Evolutionary conservation across 208 protist species (phyloP), one percentile per base, ranked within the genome.

Genomic region (Trypanosoma avium): DNA sequence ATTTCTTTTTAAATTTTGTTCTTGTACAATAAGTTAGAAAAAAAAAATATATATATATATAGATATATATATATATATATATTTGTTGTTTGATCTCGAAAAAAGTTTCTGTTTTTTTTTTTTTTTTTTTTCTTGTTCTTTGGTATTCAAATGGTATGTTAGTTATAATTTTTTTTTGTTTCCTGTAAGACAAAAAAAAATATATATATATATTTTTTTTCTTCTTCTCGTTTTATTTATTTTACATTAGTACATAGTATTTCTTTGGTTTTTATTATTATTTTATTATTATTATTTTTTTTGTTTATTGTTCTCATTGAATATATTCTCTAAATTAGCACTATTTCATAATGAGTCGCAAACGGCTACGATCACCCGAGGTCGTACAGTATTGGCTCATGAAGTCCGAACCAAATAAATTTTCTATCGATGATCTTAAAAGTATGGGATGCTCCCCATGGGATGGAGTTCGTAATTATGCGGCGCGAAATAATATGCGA

Each of bases 401-500:
- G 86, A 95, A 95, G 56, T 92, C 84, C 17, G 89, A 95, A 66
- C 86, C 86, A 1, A 36, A 89, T 49, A 88, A 84, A 55, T 95
- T 92, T 45, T 91, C 83, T 6, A 92, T 92, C 49, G 86, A 89
- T 54, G 67, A 95, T 32, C 69, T 95, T 3, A 67, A 74, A 21
- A 63, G 65, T 24, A 75, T 81, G 56, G 61, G 19, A 10, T 49
- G 52, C 10, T 86, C 83, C 2, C 77, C 84, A 12, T 95, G 90
- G 90, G 90, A 95, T 52, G 90, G 90, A 3, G 87, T 95, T 50
- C 79, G 90, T 22, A 95, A 93, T 65, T 92, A 92, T 67, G 82
- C 83, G 0, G 90, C 90, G 24, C 78, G 87, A 9, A 95, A 95
- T 61, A 73, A 93, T 56, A 92, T 95, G 87, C 69, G 71, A 32